Evolutionary conservation across 176 grass and related monocot genomes (phyloP), one percentile per base, ranked within the genome.

Genomic region (Musa troglodytarum): DNA sequence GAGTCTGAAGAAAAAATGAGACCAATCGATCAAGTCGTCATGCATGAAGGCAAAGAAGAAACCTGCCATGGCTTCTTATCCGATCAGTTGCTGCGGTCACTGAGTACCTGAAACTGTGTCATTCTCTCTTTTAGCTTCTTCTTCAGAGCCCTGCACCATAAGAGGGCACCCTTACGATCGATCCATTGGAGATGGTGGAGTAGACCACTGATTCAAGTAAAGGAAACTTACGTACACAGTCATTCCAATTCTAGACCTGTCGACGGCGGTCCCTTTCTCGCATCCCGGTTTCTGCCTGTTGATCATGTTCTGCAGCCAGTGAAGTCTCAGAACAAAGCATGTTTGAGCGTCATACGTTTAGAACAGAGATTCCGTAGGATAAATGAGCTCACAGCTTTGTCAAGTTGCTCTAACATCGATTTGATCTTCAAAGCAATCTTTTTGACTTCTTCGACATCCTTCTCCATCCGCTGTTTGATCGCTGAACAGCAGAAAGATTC

Each of bases 231-330:
- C 28, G 79, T 81, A 87, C 85, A 83, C 81, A 34, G 85, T 87
- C 85, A 87, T 87, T 80, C 81, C 78, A 9, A 79, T 81, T 71
- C 85, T 87, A 10, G 85, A 87, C 14, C 85, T 72, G 77, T 87
- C 85, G 22, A 87, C 25, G 13, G 71, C 85, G 2, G 81, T 83
- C 20, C 81, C 85, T 70, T 81, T 83, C 29, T 69, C 81, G 22
- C 85, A 83, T 72, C 81, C 85, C 20, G 55, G 29, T 76, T 81
- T 87, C 53, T 80, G 65, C 67, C 81, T 80, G 64, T 81, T 87
- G 34, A 12, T 54, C 29, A 83, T n/a, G 76, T 87, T 87, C 85
- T 87, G 71, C 74, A 63, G 11, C 1, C 13, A 80, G 19, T 17
- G 9, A 71, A 24, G 1, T 49, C 16, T 23, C 7, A 24, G 34